These are phyloP conservation scores for Aurantiochytrium sp. DNA, from an alignment of 108 stramenopile species.

Conservation along the genomic window DNA sequence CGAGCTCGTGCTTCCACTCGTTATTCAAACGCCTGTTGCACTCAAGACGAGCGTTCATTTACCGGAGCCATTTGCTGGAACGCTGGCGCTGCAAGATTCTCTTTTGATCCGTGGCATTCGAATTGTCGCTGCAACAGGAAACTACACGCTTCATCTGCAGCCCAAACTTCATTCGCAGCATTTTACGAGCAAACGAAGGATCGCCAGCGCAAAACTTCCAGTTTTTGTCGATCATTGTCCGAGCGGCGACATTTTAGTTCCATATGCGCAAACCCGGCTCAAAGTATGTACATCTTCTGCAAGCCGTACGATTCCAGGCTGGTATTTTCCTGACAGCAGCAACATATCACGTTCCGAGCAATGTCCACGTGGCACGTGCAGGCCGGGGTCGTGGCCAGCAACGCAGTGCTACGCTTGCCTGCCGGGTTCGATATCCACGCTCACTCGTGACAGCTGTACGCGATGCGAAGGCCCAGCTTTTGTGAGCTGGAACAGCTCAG, in stretches of 20 bases:
- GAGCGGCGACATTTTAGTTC: too few relatives aligned
- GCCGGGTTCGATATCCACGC: not conserved
- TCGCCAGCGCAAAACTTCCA: not conserved
- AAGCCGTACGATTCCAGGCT: not conserved
- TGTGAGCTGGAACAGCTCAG: not conserved
- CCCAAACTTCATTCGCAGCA: not conserved
- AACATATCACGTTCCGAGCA: not conserved
- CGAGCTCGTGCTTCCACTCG: not conserved
- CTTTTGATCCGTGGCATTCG: not conserved
- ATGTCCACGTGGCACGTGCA: not conserved
- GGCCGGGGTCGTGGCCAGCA: too few relatives aligned
- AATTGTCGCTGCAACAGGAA: not conserved
- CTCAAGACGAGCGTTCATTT: not conserved
- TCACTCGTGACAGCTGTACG: not conserved
- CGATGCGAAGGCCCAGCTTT: not conserved
- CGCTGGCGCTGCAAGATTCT: not conserved
- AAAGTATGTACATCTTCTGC: too few relatives aligned
- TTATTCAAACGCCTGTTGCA: not conserved
- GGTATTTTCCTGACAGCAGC: not conserved
- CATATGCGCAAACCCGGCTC: too few relatives aligned
- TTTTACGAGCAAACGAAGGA: not conserved
- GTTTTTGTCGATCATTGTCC: too few relatives aligned
- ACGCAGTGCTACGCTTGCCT: too few relatives aligned
- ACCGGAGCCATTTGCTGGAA: not conserved
- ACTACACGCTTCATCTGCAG: not conserved